Conservation (phyloP, 179 eudicot species). For the Silene coronaria region DNA sequence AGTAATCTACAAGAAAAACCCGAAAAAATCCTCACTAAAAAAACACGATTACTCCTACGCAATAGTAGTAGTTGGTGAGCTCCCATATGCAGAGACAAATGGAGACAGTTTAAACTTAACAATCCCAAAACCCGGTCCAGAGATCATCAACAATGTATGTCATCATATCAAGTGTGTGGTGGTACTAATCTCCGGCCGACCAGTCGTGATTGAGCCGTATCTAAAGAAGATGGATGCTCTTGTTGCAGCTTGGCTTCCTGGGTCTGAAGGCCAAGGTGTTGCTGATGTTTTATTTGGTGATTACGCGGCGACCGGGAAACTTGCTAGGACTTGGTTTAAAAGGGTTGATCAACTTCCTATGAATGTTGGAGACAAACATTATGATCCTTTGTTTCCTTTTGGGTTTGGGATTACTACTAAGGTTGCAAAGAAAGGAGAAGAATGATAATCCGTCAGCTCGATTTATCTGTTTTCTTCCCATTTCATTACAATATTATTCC, state of each 20-base stretch:
- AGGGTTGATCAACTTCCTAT: conserved; percentile 33
- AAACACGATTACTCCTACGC: conserved; percentile 21
- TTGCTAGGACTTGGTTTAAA: conserved; percentile 33
- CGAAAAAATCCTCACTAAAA: conserved; percentile 12
- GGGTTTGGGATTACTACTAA: conserved; percentile 32
- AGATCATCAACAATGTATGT: conserved; percentile 25
- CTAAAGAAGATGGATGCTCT: conserved; percentile 27
- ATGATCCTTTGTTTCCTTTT: conserved; percentile 33
- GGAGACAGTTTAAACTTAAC: conserved; percentile 29
- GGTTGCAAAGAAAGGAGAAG: neutral
- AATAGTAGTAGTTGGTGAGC: conserved; percentile 28
- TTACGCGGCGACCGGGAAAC: conserved; percentile 25
- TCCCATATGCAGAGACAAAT: conserved; percentile 26
- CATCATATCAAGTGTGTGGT: conserved; percentile 27
- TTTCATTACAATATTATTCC: too few species aligned
- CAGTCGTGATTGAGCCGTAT: conserved; percentile 30
- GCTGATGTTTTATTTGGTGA: conserved; percentile 32
- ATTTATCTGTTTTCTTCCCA: too few species aligned
- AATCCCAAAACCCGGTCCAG: conserved; percentile 25
- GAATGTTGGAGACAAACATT: conserved; percentile 30
- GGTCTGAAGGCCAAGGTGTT: conserved; percentile 34
- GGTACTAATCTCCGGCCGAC: conserved; percentile 28
- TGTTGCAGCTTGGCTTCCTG: conserved; percentile 32
- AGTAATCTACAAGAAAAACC: conserved; percentile 26
- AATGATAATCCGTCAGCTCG: too few species aligned